Evolutionary conservation across 1,284 basidiomycete genomes (phyloP).

Genomic region (Rhodotorula sp.): DNA sequence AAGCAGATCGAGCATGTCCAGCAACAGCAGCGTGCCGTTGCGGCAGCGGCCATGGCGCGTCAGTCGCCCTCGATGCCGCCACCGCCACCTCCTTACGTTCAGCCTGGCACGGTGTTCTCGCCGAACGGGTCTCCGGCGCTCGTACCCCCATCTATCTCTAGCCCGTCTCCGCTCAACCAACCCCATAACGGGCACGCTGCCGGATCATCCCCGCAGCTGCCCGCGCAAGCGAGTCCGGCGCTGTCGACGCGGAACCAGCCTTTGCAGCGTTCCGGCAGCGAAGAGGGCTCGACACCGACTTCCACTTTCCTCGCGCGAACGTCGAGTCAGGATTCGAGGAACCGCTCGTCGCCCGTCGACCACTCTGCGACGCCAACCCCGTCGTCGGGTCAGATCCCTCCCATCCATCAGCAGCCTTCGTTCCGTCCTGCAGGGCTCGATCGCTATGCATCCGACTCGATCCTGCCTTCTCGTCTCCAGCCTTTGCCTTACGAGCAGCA

Average conservation of each 20-base stretch:
- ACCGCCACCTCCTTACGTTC: neutral
- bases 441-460: neutral
- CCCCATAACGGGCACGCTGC: too few species aligned
- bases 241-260: neutral
- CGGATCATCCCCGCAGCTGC: neutral
- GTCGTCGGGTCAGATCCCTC: neutral
- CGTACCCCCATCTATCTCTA: neutral
- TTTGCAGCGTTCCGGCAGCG: neutral
- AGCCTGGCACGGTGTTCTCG: neutral
- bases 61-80: constrained; percentile 3
- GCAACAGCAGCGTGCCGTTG: neutral
- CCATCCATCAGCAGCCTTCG: too few species aligned
- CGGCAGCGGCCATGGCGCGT: neutral
- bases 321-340: neutral
- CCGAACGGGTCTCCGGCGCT: too few species aligned
- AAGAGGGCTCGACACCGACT: neutral
- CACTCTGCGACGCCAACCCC: neutral
- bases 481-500: neutral
- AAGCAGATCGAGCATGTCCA: constrained; percentile 4
- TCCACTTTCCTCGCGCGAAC: neutral
- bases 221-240: neutral
- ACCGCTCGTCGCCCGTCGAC: neutral
- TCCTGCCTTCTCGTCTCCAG: neutral
- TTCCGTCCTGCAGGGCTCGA: neutral
- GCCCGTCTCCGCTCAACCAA: neutral